Conservation (phyloP, 2,329 filamentous ascomycete species). For the Penicillium sp. region DNA sequence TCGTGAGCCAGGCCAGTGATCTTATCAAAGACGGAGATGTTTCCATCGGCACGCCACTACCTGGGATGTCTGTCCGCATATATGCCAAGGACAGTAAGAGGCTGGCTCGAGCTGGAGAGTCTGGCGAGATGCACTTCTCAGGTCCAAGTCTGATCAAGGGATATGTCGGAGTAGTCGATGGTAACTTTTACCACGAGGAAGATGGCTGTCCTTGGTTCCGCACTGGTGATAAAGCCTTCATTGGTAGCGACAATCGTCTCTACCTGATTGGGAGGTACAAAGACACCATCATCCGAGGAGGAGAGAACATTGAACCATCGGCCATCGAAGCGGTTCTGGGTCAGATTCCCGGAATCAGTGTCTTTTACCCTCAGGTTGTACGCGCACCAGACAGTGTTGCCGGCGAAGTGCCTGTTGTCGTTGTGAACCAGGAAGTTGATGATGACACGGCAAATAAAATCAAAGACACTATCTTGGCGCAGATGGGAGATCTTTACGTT, state of each 20-base stretch:
- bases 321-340: constrained; percentile 15
- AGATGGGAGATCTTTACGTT: constrained; percentile 14
- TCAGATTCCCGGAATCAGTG: constrained; percentile 4
- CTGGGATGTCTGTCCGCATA: constrained; percentile 1
- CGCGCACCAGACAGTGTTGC: constrained; percentile 7
- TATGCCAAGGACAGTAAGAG: constrained; percentile 1
- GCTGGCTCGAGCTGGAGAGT: not conserved
- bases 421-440: constrained; percentile 7
- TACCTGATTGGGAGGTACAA: constrained; percentile 20
- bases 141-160: constrained; percentile 6
- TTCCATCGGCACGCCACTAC: not conserved
- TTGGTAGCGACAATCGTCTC: constrained; percentile 12
- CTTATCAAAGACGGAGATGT: constrained; percentile 2
- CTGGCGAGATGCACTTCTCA: constrained; percentile 11
- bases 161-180: constrained; percentile 9
- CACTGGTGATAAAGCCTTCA: constrained; percentile 18
- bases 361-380: constrained; percentile 14
- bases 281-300: constrained; percentile 21
- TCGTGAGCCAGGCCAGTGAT: not conserved
- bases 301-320: constrained; percentile 19
- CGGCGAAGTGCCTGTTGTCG: constrained; percentile 13
- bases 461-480: constrained; percentile 5
- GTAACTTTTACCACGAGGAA: constrained; percentile 13
- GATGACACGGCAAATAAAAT: not conserved
- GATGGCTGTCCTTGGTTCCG: constrained; percentile 15